Conservation (phyloP, 2,329 filamentous ascomycete genomes). For the Cyphellophora europaea region DNA sequence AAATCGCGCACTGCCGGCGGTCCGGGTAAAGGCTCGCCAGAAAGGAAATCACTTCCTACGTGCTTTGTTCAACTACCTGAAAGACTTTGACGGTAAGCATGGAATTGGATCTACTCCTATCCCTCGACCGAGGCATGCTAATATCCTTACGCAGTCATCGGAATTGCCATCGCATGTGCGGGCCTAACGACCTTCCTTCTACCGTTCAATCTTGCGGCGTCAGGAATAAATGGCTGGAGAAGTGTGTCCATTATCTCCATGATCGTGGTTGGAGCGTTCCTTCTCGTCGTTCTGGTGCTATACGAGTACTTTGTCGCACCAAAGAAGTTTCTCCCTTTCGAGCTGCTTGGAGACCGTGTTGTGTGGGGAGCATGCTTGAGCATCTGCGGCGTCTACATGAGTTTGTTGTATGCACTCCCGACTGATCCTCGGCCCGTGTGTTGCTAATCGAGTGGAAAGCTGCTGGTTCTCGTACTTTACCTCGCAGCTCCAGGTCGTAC, state of each 20-base stretch:
- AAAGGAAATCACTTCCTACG: too few species aligned
- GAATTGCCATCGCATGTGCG: constrained; percentile 51
- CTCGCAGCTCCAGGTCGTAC: constrained; percentile 29
- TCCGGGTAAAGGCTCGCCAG: too few species aligned
- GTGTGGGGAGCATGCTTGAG: constrained; percentile 23
- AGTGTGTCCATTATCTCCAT: constrained; percentile 45
- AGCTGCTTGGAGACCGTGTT: constrained; percentile 25
- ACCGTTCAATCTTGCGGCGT: constrained; percentile 53
- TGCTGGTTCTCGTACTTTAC: constrained; percentile 25
- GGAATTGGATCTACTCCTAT: too few species aligned
- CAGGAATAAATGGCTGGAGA: constrained; percentile 37
- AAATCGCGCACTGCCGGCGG: too few species aligned
- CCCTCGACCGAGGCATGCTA: too few species aligned
- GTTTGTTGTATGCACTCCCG: too few species aligned
- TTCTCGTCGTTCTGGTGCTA: constrained; percentile 45
- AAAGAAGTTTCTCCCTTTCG: constrained; percentile 49
- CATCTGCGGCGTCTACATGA: constrained; percentile 22
- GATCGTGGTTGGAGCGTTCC: constrained; percentile 47
- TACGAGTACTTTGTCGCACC: constrained; percentile 51
- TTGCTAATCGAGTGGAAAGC: too few species aligned
- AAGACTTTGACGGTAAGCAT: constrained; percentile 60
- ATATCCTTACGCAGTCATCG: too few species aligned
- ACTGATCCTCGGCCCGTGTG: too few species aligned
- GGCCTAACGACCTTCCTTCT: constrained; percentile 60
- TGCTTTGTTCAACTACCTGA: too few species aligned